These are phyloP conservation scores for Iris pallida DNA, from an alignment of 116 monocot species.

Conservation along the genomic window DNA sequence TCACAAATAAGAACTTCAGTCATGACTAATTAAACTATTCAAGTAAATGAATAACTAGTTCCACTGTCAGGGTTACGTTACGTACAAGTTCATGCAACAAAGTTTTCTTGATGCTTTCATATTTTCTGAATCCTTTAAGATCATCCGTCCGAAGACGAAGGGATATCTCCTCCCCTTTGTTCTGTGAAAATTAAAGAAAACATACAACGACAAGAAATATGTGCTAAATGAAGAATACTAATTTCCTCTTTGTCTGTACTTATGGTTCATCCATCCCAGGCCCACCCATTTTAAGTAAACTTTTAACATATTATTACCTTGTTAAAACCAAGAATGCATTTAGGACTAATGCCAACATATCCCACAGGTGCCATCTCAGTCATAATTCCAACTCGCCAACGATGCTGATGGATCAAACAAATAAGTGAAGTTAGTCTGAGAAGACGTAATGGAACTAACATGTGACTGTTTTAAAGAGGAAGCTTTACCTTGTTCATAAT, in stretches of 20 bases:
- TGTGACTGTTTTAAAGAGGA: not conserved
- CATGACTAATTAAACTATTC: not conserved
- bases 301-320: constrained; percentile 42
- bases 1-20: not conserved
- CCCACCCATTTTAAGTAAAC: not conserved
- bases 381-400: constrained; percentile 91
- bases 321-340: constrained; percentile 85
- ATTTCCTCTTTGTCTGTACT: too few relatives aligned
- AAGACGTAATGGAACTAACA: not conserved
- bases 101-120: constrained; percentile 89
- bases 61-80: not conserved
- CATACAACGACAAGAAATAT: not conserved
- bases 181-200: constrained; percentile 36
- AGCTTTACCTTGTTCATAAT: constrained; percentile 88
- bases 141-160: constrained; percentile 94
- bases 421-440: not conserved
- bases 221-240: too few relatives aligned
- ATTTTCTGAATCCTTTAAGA: constrained; percentile 95
- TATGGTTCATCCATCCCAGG: not conserved
- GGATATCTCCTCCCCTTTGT: constrained; percentile 87
- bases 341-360: constrained; percentile 93
- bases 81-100: constrained; percentile 92
- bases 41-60: not conserved
- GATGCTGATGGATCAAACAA: constrained; percentile 40
- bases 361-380: constrained; percentile 94